These are phyloP conservation scores for Backusella circina DNA, from an alignment of 192 early-diverging fungal genomes.

Conservation along the genomic window DNA sequence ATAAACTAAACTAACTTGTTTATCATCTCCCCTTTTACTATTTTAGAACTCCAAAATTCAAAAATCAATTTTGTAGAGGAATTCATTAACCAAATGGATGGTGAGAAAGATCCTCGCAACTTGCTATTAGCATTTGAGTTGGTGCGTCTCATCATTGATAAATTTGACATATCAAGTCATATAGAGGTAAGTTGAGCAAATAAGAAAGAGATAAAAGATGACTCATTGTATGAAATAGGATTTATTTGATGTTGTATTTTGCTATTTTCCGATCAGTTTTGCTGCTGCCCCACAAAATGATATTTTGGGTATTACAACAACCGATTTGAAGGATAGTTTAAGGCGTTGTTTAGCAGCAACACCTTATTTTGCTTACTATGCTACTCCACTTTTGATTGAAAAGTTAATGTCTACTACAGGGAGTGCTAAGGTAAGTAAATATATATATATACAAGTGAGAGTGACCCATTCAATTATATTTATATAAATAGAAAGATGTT, in stretches of 20 bases:
- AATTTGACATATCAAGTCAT: constrained; percentile 77
- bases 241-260: constrained; percentile 94
- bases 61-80: constrained; percentile 70
- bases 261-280: constrained; percentile 99
- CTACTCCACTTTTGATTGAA: constrained; percentile 84
- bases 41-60: constrained; percentile 52
- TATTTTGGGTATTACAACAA: constrained; percentile 87
- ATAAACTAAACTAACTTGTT: background rate
- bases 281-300: constrained; percentile 83
- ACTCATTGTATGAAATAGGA: constrained; percentile 46
- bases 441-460: background rate
- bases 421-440: constrained; percentile 76
- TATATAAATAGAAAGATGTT: constrained; percentile 76
- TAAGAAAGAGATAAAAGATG: background rate
- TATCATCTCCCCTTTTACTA: background rate
- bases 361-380: constrained; percentile 78
- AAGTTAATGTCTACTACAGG: constrained; percentile 81
- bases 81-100: constrained; percentile 87
- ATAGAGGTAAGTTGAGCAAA: constrained; percentile 59
- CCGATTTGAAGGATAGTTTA: constrained; percentile 82
- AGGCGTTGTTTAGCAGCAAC: constrained; percentile 75
- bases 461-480: too few relatives aligned
- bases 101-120: constrained; percentile 99
- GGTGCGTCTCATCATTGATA: constrained; percentile 62
- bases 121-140: constrained; percentile 83